These are phyloP conservation scores for Dendrobium catenatum DNA, from an alignment of 106 monocot species.

Conservation along the genomic window DNA sequence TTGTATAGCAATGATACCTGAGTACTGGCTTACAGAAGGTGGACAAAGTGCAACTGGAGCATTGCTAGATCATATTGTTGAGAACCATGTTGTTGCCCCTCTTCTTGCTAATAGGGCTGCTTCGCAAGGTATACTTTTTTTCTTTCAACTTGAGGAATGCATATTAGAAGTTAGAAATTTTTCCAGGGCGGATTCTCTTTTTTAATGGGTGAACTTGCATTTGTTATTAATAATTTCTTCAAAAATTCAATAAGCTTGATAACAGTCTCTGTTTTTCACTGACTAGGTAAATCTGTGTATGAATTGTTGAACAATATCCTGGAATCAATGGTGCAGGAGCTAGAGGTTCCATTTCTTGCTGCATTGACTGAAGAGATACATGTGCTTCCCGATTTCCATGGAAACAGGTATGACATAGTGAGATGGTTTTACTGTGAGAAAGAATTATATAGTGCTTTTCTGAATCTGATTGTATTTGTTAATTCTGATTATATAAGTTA, in stretches of 20 bases:
- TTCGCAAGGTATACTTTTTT: conserved; percentile 40
- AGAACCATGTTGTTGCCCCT: conserved; percentile 73
- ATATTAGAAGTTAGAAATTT: background rate
- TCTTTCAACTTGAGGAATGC: background rate
- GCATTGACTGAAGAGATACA: conserved; percentile 76
- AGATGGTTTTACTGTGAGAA: background rate
- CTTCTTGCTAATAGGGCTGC: conserved; percentile 89
- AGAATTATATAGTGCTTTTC: background rate
- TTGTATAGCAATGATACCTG: conserved; percentile 85
- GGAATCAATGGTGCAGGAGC: conserved; percentile 53
- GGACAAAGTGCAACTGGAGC: conserved; percentile 99
- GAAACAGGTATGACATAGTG: conserved; percentile 64
- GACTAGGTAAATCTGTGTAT: conserved; percentile 66
- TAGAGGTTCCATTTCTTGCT: conserved; percentile 59
- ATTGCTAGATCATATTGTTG: conserved; percentile 71
- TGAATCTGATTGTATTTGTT: background rate
- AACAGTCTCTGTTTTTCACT: conserved; percentile 4
- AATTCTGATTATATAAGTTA: background rate
- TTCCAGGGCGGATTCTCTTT: background rate
- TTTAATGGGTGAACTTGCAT: background rate
- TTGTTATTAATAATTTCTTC: background rate
- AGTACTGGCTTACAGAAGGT: conserved; percentile 96
- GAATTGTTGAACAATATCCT: conserved; percentile 74
- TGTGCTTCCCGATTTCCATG: conserved; percentile 95
- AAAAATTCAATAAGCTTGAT: background rate